Evolutionary conservation across 805 yeast species (phyloP), one percentile per base, ranked within the genome.

Genomic region (Metschnikowia gelsemii): DNA sequence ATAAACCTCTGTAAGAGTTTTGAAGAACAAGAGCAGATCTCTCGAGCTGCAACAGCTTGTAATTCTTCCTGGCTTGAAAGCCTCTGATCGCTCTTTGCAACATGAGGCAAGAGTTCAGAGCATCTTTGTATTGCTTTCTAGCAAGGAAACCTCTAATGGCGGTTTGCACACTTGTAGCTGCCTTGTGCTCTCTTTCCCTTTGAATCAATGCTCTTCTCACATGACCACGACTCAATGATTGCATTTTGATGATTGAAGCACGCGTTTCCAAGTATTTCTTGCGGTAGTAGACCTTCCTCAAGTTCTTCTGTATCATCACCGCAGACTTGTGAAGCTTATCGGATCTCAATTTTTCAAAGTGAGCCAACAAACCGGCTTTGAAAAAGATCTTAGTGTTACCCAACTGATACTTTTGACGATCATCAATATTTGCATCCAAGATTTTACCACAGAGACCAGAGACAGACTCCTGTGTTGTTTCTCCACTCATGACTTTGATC

Each of bases 341-440:
- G 23, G 89, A 70, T 63, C 97, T 80, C 57, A 84, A 66, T 54
- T 87, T 87, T 66, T 91, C 99, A 54, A 91, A 73, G 49, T 80
- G 81, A 3, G 97, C 98, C 62, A 91, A 73, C 84, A 91, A 86
- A 60, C 99, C 99, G 22, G 97, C 96, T 57, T 95, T 84, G 71
- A 91, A 87, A 70, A 91, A 91, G 43, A 91, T 88, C 68, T 91
- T 91, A 30, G 96, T 85, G 59, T 87, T 80, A 68, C 99, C 99
- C 45, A 87, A 74, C 65, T 90, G 96, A 62, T 84, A 90, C 56
- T 86, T 85, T 40, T 71, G 66, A 26, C 73, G 74, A 59, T 80
- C 86, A 19, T 81, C 76, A 39, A 87, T 82, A 30, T 85, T 78
- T 17, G 71, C 70, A 29, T 73, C 68, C 55, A 91, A 71, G 46